Base-by-base conservation (phyloP, 805 yeast genomes). In the Candida palmyrensis region DNA sequence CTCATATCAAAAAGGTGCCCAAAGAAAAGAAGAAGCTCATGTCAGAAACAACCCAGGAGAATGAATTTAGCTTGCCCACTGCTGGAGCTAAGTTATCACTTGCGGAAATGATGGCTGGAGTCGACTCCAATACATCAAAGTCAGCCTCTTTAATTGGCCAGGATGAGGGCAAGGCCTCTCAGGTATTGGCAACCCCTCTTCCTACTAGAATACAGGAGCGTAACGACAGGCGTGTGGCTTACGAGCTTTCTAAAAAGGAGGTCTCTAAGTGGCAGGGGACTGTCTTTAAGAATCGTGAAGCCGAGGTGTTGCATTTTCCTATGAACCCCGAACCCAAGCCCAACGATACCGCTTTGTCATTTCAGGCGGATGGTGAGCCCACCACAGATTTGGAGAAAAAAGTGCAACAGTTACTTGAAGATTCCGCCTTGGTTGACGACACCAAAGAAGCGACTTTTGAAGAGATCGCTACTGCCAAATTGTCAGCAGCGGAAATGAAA, bases 251-350 rank as follows among this genome's bases (percentile, higher is more conserved):
- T 28, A 87, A 81, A 45, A 82, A 81, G 27, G 95, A 92, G 52
- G 84, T 90, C 5, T 71, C 77, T 38, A 83, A 82, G 57, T 92
- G 98, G 97, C 75, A 79, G 35, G 96, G 88, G 32, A 75, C 81
- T 1, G 86, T 92, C 16, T 77, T 77, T 40, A 73, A 75, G 36
- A 83, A 85, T 47, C 76, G 95, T 45, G 76, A 78, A 39, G 92
- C 96, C 1, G 97, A 89, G 49, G 88, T 83, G 37, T 60, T 92
- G 32, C 71, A 75, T 35, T 90, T 90, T 55, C 92, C 96, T 12
- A 51, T 82, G 48, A 71, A 74, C 32, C 61, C 66, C 7, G 66
- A 71, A 3, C 62, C 48, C n/a, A 62, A 65, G 29, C 71, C 66
- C 30, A 66, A 68, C 25, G 60, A 51, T 30, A 47, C 57, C 15